Percentiles rank a stretch among this genome's conserved stretches.
Evolutionary conservation across 257 asterid species (phyloP).

Genomic region (Salvia miltiorrhiza): DNA sequence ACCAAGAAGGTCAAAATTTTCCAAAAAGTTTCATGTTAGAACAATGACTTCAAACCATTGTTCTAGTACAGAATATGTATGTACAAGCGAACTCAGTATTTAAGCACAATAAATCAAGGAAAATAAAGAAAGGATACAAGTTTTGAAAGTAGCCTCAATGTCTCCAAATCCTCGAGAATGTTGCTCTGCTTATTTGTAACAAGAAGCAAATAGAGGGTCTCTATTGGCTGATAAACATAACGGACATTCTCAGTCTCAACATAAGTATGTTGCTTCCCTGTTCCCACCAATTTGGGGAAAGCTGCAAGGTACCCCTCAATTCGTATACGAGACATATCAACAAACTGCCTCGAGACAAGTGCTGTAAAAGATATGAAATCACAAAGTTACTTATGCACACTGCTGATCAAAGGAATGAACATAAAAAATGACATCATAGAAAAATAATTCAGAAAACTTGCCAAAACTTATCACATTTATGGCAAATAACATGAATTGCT

Average conservation of each 20-base stretch:
- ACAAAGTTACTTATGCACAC: constrained; percentile 24
- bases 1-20: neutral
- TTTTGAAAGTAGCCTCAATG: constrained; percentile 84
- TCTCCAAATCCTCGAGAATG: constrained; percentile 90
- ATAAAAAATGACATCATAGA: neutral
- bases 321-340: constrained; percentile 90
- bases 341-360: constrained; percentile 94
- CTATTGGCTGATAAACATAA: constrained; percentile 91
- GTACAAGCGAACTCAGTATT: neutral
- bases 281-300: constrained; percentile 88
- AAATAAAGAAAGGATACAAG: constrained; percentile 64
- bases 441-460: neutral
- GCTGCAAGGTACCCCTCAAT: constrained; percentile 98
- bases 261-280: constrained; percentile 87
- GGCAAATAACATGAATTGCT: neutral
- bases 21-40: neutral
- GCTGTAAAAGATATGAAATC: constrained; percentile 47
- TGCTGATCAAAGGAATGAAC: neutral
- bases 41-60: neutral
- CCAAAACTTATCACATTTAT: neutral
- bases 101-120: neutral
- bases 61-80: constrained; percentile 12
- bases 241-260: constrained; percentile 95
- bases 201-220: constrained; percentile 80
- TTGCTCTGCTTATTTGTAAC: constrained; percentile 96